A percentile compares a stretch with the other conserved stretches of the same genome.
These are phyloP conservation scores for Eucalyptus microcorys DNA, from an alignment of 345 rosid species.

Conservation along the genomic window DNA sequence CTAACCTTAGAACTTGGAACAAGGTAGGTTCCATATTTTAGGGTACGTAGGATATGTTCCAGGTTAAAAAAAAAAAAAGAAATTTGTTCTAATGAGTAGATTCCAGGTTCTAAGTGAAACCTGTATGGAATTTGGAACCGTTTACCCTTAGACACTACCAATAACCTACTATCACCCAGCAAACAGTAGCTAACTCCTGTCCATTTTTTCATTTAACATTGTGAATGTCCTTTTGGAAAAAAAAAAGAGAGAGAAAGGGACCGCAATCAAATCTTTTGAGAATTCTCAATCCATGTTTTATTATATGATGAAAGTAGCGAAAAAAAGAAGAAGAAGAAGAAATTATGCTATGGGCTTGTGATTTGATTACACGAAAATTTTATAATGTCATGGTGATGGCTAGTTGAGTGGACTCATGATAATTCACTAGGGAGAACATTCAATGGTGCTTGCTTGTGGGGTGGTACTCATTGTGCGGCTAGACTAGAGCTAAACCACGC, in stretches of 20 bases:
- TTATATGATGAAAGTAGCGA: not conserved
- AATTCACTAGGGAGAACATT: not conserved
- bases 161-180: fast-evolving
- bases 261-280: not conserved
- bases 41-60: fast-evolving
- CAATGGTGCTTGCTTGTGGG: not conserved
- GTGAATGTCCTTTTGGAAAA: not conserved
- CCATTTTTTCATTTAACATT: not conserved
- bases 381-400: not conserved
- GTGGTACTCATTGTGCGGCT: not conserved
- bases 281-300: not conserved
- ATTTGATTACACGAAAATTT: no score
- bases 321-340: fast-evolving
- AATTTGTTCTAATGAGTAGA: no score
- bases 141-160: fast-evolving
- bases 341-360: not conserved
- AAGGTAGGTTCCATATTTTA: fast-evolving
- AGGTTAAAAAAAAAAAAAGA: no score
- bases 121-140: fast-evolving
- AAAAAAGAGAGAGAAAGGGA: fast-evolving
- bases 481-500: not conserved
- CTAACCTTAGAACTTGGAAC: fast-evolving
- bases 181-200: not conserved
- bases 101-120: fast-evolving
- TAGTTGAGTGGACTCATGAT: not conserved